A percentile compares a stretch with the other conserved stretches of the same genome.
phyloP scores from a whole-genome alignment of 495 filamentous ascomycete species.

The Hyaloscypha hepaticicola region DNA sequence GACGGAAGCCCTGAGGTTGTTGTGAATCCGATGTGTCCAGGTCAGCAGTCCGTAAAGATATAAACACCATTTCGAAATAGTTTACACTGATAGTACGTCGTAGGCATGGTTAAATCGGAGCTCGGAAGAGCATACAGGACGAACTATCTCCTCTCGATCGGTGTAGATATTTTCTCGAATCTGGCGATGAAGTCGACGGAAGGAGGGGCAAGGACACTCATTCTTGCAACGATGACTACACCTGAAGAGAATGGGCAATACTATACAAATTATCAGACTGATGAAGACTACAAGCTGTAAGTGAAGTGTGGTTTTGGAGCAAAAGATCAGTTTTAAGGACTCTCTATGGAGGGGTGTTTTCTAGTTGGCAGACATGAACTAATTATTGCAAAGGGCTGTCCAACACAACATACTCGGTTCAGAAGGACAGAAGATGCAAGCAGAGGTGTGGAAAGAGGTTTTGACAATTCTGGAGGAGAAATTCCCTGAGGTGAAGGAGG shows the following conservation, averaged over 20 bases:
- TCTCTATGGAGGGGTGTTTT: background rate
- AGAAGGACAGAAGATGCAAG: conserved; percentile 40
- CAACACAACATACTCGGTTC: conserved; percentile 31
- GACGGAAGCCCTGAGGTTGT: conserved; percentile 41
- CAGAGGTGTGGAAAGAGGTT: conserved; percentile 41
- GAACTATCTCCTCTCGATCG: conserved; percentile 18
- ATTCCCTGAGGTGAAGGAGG: conserved; percentile 24
- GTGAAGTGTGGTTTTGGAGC: background rate
- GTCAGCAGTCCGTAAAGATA: too few species aligned
- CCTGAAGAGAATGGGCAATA: conserved; percentile 34
- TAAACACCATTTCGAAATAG: too few species aligned
- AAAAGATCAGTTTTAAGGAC: conserved; percentile 2
- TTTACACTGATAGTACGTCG: background rate
- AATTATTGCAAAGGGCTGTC: conserved; percentile 11
- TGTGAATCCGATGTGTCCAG: conserved; percentile 44
- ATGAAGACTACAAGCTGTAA: conserved; percentile 34
- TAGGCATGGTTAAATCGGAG: conserved; percentile 39
- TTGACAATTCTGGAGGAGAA: conserved; percentile 23
- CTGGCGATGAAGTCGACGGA: conserved; percentile 33
- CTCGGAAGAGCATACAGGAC: conserved; percentile 35
- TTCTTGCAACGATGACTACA: conserved; percentile 32
- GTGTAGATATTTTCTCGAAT: conserved; percentile 24
- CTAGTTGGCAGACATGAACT: background rate
- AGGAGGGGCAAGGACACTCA: conserved; percentile 38
- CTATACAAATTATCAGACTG: conserved; percentile 27